Evolutionary conservation across 2,329 filamentous ascomycete genomes (phyloP), one percentile per base, ranked within the genome.

Genomic region (Apiospora pterosperma): DNA sequence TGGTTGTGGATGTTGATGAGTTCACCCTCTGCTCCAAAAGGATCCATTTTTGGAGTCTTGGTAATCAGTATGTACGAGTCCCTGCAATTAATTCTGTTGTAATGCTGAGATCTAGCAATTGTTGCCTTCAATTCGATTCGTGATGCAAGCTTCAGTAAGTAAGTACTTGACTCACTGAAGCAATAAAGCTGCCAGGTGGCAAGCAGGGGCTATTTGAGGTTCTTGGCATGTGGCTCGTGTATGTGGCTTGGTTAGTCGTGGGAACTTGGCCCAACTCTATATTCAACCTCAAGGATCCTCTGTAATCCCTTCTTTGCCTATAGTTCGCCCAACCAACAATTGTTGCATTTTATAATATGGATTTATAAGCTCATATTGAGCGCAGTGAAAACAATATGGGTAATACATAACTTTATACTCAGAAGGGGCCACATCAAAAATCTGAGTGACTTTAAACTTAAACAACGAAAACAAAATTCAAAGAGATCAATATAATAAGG

Each of bases 11-110:
- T 85, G 79, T 89, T 90, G 76, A 91, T 85, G 72, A 91, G 80
- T 81, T 91, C 89, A 79, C 88, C 88, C 78, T 91, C 88, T 69
- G 88, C 84, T 59, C 88, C 90, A 77, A 89, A 91, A 69, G 88
- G 88, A 77, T 91, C 88, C 88, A 91, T 91, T 4, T 4, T 48
- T 62, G 58, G 39, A 8, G 28, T n/a, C 11, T 34, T 28, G 25
- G 28, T 31, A 2, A 4, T 10, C 34, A 2, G 4, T 16, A 55
- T n/a, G 25, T 55, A 16, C 16, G 48, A 55, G 12, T 8, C 19
- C 6, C 10, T 55, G 48, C 48, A 31, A 34, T 21, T 34, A 7
- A n/a, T 31, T 19, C 16, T 55, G 48, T n/a, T 55, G 48, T 16
- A 31, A 31, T 55, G 48, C 48, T 55, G 48, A 55, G 48, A 55